phyloP scores from a whole-genome alignment of 371 early-diverging fungal genomes.

The Actinomucor elegans region DNA sequence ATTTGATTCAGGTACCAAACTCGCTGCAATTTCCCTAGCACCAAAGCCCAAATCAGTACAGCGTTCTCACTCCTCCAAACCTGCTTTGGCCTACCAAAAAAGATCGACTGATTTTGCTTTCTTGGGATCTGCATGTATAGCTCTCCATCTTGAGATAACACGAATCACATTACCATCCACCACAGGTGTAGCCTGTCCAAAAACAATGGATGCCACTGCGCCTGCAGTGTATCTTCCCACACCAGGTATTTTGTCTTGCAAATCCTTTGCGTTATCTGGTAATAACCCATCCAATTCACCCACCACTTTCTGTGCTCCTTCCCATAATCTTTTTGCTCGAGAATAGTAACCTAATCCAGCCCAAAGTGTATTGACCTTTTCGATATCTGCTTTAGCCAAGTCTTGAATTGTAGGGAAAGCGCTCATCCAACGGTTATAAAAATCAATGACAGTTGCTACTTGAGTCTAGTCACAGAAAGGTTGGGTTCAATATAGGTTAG shows the following conservation, averaged over 20 bases:
- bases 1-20: constrained; percentile 50
- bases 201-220: constrained; percentile 79
- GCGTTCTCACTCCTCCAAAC: neutral
- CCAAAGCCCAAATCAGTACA: no score
- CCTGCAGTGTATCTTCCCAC: constrained; percentile 70
- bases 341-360: constrained; percentile 85
- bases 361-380: constrained; percentile 76
- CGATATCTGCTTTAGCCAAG: constrained; percentile 68
- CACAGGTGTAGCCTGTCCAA: constrained; percentile 56
- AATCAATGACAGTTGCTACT: constrained; percentile 74
- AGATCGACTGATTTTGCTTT: constrained; percentile 54
- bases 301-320: constrained; percentile 69
- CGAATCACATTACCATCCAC: constrained; percentile 88
- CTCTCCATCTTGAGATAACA: constrained; percentile 68
- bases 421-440: constrained; percentile 75
- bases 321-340: constrained; percentile 70
- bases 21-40: constrained; percentile 58
- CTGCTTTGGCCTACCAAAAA: constrained; percentile 52
- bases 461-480: no score
- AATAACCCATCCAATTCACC: constrained; percentile 54
- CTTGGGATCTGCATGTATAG: constrained; percentile 75
- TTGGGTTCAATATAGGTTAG: no score
- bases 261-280: constrained; percentile 55
- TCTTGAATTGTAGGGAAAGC: constrained; percentile 74
- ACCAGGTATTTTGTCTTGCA: constrained; percentile 72